phyloP scores from a whole-genome alignment of 495 filamentous ascomycete genomes.

The Amniculicola lignicola region DNA sequence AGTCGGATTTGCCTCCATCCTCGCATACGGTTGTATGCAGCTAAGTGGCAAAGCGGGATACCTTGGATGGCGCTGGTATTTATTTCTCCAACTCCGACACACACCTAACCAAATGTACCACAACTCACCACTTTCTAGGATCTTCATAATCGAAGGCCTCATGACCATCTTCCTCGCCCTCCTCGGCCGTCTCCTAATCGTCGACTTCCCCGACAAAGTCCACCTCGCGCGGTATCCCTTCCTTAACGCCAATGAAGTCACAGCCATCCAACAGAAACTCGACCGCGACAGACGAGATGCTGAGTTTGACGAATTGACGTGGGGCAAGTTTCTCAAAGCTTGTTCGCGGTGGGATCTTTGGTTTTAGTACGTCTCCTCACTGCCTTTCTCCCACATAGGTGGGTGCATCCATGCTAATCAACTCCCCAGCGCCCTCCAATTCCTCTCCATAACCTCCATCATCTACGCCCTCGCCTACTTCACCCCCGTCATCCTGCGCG shows the following conservation, averaged over 20 bases:
- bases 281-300: slow-evolving; percentile 40
- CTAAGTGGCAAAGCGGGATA: slow-evolving; percentile 38
- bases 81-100: background rate
- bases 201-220: slow-evolving; percentile 31
- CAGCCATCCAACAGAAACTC: slow-evolving; percentile 39
- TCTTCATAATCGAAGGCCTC: slow-evolving; percentile 60
- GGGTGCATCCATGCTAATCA: background rate
- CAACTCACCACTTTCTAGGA: slow-evolving; percentile 24
- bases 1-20: slow-evolving; percentile 57
- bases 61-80: slow-evolving; percentile 52
- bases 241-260: slow-evolving; percentile 35
- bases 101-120: background rate
- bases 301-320: slow-evolving; percentile 33
- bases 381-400: background rate
- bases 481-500: slow-evolving; percentile 47
- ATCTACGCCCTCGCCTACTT: slow-evolving; percentile 52
- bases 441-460: slow-evolving; percentile 43
- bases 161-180: slow-evolving; percentile 43
- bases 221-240: slow-evolving; percentile 29
- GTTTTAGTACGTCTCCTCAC: background rate
- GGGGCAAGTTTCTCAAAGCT: slow-evolving; percentile 33
- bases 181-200: slow-evolving; percentile 37
- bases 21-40: slow-evolving; percentile 53
- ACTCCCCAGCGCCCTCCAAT: slow-evolving; percentile 41
- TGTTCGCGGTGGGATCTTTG: background rate